Conservation (phyloP, 345 rosid genomes). For the Draba incana region DNA sequence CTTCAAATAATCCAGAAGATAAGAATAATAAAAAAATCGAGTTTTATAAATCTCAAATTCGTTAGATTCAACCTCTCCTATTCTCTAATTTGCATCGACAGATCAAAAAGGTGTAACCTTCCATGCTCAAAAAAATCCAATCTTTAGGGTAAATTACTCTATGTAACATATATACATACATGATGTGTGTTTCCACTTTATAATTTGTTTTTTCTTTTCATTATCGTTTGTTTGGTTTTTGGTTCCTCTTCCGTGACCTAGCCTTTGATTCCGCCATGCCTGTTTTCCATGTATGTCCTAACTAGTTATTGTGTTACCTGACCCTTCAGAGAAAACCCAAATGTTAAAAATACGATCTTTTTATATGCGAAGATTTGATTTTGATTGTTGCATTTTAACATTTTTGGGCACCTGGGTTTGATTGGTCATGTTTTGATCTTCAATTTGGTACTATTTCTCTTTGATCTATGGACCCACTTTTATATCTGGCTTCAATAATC, state of each 20-base stretch:
- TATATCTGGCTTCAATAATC: slow-evolving; percentile 7
- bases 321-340: slow-evolving; percentile 21
- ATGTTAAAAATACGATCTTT: slow-evolving; percentile 29
- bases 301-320: slow-evolving; percentile 47
- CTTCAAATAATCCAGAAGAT: slow-evolving; percentile 29
- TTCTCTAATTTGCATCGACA: slow-evolving; percentile 35
- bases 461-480: slow-evolving; percentile 43
- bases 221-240: slow-evolving; percentile 23
- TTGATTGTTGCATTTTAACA: slow-evolving; percentile 37
- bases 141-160: slow-evolving; percentile 29
- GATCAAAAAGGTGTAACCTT: slow-evolving; percentile 38
- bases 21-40: neutral
- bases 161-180: slow-evolving; percentile 31
- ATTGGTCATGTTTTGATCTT: slow-evolving; percentile 34
- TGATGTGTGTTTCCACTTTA: slow-evolving; percentile 25
- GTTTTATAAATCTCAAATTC: slow-evolving; percentile 20
- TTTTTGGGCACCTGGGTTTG: slow-evolving; percentile 44
- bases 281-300: slow-evolving; percentile 41
- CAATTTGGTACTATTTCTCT: slow-evolving; percentile 36
- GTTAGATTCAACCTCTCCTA: slow-evolving; percentile 25
- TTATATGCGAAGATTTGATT: slow-evolving; percentile 12
- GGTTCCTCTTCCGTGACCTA: slow-evolving; percentile 47
- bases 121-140: slow-evolving; percentile 37
- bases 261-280: slow-evolving; percentile 47
- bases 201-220: slow-evolving; percentile 10